A percentile compares a stretch with the other conserved stretches of the same genome.
These are phyloP conservation scores for Russula earlei DNA, from an alignment of 768 basidiomycete genomes.

Conservation along the genomic window DNA sequence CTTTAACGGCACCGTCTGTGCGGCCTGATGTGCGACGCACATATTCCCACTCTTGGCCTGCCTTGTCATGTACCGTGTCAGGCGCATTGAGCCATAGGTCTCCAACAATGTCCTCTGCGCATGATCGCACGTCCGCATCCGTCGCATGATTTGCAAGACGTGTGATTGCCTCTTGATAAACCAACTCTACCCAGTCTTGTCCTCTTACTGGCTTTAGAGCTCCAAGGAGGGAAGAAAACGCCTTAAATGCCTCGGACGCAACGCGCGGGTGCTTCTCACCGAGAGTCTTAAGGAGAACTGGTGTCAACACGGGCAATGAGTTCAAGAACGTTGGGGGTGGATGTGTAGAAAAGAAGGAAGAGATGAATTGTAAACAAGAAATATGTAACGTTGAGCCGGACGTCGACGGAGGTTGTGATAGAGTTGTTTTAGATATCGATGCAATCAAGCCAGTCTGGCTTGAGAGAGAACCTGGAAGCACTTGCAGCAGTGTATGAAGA, in stretches of 20 bases:
- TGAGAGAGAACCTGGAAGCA: constrained; percentile 77
- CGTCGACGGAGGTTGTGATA: constrained; percentile 60
- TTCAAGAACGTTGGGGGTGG: constrained; percentile 46
- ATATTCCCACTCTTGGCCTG: constrained; percentile 70
- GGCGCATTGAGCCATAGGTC: constrained; percentile 84
- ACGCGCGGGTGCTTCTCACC: constrained; percentile 83
- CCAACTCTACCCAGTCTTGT: constrained; percentile 54
- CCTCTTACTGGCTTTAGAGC: constrained; percentile 60
- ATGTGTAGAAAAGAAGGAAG: constrained; percentile 72
- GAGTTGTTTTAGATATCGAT: constrained; percentile 50
- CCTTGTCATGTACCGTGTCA: constrained; percentile 54
- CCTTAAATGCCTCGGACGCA: constrained; percentile 79
- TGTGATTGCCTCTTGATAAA: constrained; percentile 66
- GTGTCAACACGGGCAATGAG: constrained; percentile 58
- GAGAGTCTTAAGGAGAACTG: constrained; percentile 64
- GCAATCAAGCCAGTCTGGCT: constrained; percentile 56
- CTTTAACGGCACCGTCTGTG: constrained; percentile 66
- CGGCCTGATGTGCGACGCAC: constrained; percentile 65
- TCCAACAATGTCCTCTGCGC: constrained; percentile 75
- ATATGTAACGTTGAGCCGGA: constrained; percentile 77
- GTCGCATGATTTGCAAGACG: constrained; percentile 75
- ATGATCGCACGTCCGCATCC: constrained; percentile 80
- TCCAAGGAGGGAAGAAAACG: constrained; percentile 74
- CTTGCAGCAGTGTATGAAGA: constrained; percentile 62
- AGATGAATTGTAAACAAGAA: constrained; percentile 77